Evolutionary conservation across 1,284 basidiomycete genomes (phyloP), one percentile per base, ranked within the genome.

Genomic region (Cryptococcus wingfieldii): DNA sequence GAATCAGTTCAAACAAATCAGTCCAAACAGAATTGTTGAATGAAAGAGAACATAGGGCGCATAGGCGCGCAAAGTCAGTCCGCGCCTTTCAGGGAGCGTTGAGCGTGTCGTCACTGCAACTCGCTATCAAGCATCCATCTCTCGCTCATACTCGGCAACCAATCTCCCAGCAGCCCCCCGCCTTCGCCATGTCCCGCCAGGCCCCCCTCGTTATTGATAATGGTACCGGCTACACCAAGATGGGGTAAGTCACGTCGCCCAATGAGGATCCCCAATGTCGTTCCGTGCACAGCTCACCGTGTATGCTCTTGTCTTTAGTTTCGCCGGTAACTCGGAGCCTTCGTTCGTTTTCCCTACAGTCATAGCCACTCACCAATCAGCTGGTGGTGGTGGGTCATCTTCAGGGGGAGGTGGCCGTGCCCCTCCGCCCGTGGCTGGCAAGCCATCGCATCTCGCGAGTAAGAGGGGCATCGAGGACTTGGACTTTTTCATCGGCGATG

Each of bases 401-500:
- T 51, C 67, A 7, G 61, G 59, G 10, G 55, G 60, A 4, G 69
- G 66, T 10, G 71, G 70, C 3, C 62, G 69, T 39, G 68, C 69
- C 18, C 88, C 74, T 51, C 84, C 48, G 76, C 72, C 78, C 27
- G 69, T 78, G 16, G 73, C 85, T 19, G 80, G 84, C 51, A 97
- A 95, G 78, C 93, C 95, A 6, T 88, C 89, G 4, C 85, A 94
- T 77, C 85, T 97, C 53, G 95, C 96, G 5, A 90, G 89, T 57
- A 98, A 98, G 79, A 86, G 96, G 60, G 96, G 96, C 10, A 90
- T 98, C 47, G 96, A 99, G 77, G 96, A 99, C 77, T 87, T 98
- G 63, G 96, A 99, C 80, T 99, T 98, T 81, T 97, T 88, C 82
- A 99, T 99, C 78, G 96, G 96, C 58, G 91, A 98, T 77, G 95